A percentile compares a stretch with the other conserved stretches of the same genome.
Evolutionary conservation across 352 stramenopile species (phyloP).

Genomic region (Phytopythium cucurbitacearum): DNA sequence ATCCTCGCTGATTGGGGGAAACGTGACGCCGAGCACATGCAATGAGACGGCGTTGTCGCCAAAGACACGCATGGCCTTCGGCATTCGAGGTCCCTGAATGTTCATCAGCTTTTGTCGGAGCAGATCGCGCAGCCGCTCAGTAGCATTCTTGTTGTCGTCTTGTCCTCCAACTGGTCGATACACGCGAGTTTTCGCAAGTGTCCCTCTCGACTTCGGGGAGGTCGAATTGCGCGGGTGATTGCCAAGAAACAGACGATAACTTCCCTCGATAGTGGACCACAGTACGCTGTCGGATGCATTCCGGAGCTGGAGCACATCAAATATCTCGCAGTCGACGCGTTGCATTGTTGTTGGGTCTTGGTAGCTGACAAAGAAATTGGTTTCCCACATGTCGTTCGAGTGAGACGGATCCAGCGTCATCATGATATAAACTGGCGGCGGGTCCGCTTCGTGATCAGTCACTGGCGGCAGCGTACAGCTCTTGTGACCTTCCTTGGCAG

Average conservation of each 20-base stretch:
- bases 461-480: slow-evolving; percentile 32
- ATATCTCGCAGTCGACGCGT: slow-evolving; percentile 28
- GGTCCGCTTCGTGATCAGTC: slow-evolving; percentile 22
- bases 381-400: slow-evolving; percentile 18
- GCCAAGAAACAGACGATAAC: slow-evolving; percentile 52
- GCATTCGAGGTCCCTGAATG: slow-evolving; percentile 49
- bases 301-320: slow-evolving; percentile 7
- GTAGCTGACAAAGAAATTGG: slow-evolving; percentile 57
- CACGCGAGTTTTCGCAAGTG: slow-evolving; percentile 15
- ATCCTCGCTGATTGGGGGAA: slow-evolving; percentile 61
- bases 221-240: slow-evolving; percentile 63
- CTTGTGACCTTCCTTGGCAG: neutral
- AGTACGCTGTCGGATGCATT: slow-evolving; percentile 8
- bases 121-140: slow-evolving; percentile 35
- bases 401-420: slow-evolving; percentile 45
- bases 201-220: slow-evolving; percentile 8
- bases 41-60: slow-evolving; percentile 45
- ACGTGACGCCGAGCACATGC: slow-evolving; percentile 41
- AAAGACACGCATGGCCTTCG: slow-evolving; percentile 52
- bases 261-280: slow-evolving; percentile 43
- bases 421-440: slow-evolving; percentile 50
- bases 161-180: slow-evolving; percentile 10
- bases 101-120: slow-evolving; percentile 55
- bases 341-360: slow-evolving; percentile 38
- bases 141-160: slow-evolving; percentile 25